Base-by-base conservation (phyloP, 2,329 filamentous ascomycete species). In the Colletotrichum noveboracense region DNA sequence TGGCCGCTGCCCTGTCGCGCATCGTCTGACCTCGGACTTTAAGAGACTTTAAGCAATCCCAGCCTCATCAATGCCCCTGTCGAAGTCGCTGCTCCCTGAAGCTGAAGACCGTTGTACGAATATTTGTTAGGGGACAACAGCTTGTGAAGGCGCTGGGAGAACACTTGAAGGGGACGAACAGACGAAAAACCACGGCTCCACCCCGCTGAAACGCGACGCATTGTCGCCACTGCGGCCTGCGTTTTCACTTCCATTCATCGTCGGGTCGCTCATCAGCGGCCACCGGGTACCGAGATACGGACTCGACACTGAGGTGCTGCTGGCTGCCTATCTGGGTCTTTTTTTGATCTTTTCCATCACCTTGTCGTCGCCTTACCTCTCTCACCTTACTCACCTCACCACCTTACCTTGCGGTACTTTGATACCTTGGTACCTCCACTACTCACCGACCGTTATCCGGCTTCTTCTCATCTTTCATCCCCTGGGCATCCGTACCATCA, bases 191-290 rank as follows among this genome's bases (percentile, higher is more conserved):
- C 36, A 21, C 38, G 28, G 26, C 62, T 73, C 74, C 74, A 75
- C 74, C 28, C 48, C 38, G 70, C 64, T 75, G 74, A 75, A 75
- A 75, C 74, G 64, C 74, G 64, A 75, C 74, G 70, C 74, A 75
- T 73, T 73, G 70, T 75, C 74, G 74, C 74, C 74, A 74, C 43
- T 48, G 43, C 43, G 43, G 43, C n/a, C 43, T 48, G 43, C 43
- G 43, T n/a, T 48, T 48, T 48, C 38, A n/a, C 38, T 43, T 36
- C 34, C 34, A 34, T 34, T 48, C 74, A 58, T 48, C 61, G 26
- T 13, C n/a, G 58, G 60, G 60, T 10, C 30, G 16, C 55, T n/a
- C 21, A 70, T 13, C 58, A 30, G 24, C 65, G n/a, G 56, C 71
- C 56, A 55, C 43, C 30, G 18, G n/a, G 60, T 36, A 62, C 60